These are phyloP conservation scores for Nitzschia putrida DNA, from an alignment of 108 stramenopile genomes.

Conservation along the genomic window DNA sequence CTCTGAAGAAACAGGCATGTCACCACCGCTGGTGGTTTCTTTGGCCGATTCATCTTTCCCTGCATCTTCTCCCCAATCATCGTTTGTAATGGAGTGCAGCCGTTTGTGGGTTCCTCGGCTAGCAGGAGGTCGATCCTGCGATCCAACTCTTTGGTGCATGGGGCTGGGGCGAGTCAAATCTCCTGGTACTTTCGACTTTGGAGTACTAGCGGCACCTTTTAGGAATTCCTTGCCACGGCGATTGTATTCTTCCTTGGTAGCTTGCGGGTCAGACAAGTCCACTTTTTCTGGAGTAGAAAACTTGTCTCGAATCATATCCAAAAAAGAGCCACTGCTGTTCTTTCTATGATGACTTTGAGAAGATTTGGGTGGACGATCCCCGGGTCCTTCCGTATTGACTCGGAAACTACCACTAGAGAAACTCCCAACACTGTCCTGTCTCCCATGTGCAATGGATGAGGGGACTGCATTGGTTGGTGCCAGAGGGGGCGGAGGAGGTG, in stretches of 20 bases:
- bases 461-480: background rate
- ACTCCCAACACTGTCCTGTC: constrained; percentile 19
- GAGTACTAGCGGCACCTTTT: constrained; percentile 7
- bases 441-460: no score
- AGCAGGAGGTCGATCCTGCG: constrained; percentile 43
- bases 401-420: constrained; percentile 37
- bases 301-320: constrained; percentile 14
- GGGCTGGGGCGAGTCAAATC: background rate
- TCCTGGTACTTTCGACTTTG: background rate
- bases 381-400: background rate
- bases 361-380: background rate
- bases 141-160: constrained; percentile 20
- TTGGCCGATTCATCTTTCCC: background rate
- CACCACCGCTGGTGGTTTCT: constrained; percentile 13
- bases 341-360: constrained; percentile 5
- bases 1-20: background rate
- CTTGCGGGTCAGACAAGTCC: background rate
- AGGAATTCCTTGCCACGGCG: constrained; percentile 36
- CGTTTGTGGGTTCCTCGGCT: constrained; percentile 44
- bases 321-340: constrained; percentile 23
- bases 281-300: constrained; percentile 5
- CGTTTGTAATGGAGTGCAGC: constrained; percentile 44
- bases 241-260: constrained; percentile 25
- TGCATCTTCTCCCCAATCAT: constrained; percentile 40
- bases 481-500: constrained; percentile 9